Evolutionary conservation across 805 yeast species (phyloP).

Genomic region (Saturnispora bothae): DNA sequence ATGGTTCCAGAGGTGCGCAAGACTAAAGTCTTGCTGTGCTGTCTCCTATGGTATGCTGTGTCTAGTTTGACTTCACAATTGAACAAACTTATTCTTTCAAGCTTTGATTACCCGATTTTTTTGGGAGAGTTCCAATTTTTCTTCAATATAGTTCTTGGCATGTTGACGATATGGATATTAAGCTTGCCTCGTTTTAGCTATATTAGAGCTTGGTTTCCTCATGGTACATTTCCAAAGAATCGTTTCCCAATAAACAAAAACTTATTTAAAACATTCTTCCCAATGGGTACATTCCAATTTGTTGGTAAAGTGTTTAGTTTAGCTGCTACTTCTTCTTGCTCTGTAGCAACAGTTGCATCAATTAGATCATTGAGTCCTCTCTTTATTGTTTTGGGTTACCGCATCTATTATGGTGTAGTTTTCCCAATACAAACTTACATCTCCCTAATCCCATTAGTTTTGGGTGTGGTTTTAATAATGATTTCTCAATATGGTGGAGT

Average conservation of each 20-base stretch:
- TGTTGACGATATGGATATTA: constrained; percentile 11
- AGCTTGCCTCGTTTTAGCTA: constrained; percentile 10
- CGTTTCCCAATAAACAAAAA: constrained; percentile 24
- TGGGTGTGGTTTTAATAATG: constrained; percentile 45
- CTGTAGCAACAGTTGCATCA: constrained; percentile 61
- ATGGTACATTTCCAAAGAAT: constrained; percentile 41
- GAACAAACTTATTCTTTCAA: constrained; percentile 43
- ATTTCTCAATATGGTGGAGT: constrained; percentile 19
- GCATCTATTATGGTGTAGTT: constrained; percentile 37
- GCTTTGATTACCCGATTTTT: constrained; percentile 51
- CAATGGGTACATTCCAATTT: constrained; percentile 58
- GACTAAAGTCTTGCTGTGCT: constrained; percentile 3
- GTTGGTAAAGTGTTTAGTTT: constrained; percentile 53
- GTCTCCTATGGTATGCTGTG: constrained; percentile 45
- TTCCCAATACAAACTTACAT: constrained; percentile 42
- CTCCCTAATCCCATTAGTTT: constrained; percentile 40
- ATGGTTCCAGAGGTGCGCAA: neutral
- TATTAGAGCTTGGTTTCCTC: constrained; percentile 31
- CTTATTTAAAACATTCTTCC: constrained; percentile 41
- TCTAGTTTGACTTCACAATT: constrained; percentile 58
- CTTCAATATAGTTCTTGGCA: constrained; percentile 32
- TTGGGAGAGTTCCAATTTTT: constrained; percentile 56
- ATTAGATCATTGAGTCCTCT: constrained; percentile 61
- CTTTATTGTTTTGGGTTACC: constrained; percentile 46
- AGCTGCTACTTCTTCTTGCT: constrained; percentile 53